A percentile compares a stretch with the other conserved stretches of the same genome.
phyloP scores from a whole-genome alignment of 2,329 filamentous ascomycete genomes.

The Blastomyces emzantsi region DNA sequence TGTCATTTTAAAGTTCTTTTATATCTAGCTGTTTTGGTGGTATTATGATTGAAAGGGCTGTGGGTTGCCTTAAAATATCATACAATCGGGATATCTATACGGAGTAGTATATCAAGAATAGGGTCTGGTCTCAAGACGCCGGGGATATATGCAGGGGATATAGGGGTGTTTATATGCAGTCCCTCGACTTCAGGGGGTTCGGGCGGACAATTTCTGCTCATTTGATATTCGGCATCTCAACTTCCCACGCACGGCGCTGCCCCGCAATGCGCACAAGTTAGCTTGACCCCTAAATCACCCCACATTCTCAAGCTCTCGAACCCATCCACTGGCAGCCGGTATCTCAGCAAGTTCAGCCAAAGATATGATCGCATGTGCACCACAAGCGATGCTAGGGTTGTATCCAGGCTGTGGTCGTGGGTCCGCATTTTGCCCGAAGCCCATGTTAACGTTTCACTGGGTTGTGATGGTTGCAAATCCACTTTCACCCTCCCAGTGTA shows the following conservation, averaged over 20 bases:
- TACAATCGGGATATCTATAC: not conserved
- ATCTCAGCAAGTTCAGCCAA: not conserved
- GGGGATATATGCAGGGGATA: not conserved
- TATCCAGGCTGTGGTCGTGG: not conserved
- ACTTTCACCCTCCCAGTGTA: not conserved
- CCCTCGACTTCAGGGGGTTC: not conserved
- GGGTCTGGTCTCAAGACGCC: not conserved
- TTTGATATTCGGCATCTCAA: not conserved
- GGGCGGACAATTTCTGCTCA: not conserved
- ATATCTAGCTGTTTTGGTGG: not conserved
- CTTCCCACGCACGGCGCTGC: not conserved
- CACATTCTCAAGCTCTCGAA: not conserved
- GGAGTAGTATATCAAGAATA: not conserved
- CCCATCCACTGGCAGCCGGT: not conserved
- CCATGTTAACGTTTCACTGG: not conserved
- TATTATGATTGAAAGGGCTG: too few species aligned
- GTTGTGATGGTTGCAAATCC: not conserved
- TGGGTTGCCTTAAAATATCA: not conserved
- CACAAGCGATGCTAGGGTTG: conserved; percentile 1
- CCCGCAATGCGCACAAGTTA: not conserved
- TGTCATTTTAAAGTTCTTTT: not conserved
- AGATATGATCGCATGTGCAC: not conserved
- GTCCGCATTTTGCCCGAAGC: not conserved
- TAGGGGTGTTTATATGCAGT: not conserved
- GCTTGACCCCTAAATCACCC: not conserved